phyloP scores from a whole-genome alignment of 1,139 yeast genomes.

The Zygosaccharomyces sapae region DNA sequence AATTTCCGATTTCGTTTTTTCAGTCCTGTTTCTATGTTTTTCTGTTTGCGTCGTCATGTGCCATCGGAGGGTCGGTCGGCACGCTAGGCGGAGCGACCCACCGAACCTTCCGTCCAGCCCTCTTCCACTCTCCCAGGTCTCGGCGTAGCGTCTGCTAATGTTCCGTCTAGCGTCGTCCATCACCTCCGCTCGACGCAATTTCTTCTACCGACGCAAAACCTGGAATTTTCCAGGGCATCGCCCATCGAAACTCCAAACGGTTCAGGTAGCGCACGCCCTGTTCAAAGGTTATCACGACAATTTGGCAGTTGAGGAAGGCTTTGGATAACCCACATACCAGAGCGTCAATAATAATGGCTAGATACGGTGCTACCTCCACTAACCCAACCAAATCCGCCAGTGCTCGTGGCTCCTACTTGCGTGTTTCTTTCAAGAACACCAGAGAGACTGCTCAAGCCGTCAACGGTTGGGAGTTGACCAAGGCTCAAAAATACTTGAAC shows the following conservation, averaged over 20 bases:
- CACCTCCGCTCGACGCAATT: not conserved
- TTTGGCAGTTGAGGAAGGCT: not conserved
- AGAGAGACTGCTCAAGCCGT: slow-evolving; percentile 99
- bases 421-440: slow-evolving; percentile 99
- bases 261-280: slow-evolving; percentile 5
- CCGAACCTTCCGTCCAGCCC: not conserved
- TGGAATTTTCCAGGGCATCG: slow-evolving; percentile 6
- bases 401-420: slow-evolving; percentile 98
- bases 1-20: too few species aligned
- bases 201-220: slow-evolving; percentile 1
- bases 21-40: too few species aligned
- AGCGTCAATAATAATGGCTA: slow-evolving; percentile 52
- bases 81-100: too few species aligned
- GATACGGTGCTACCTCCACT: slow-evolving; percentile 98
- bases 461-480: slow-evolving; percentile 95
- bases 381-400: slow-evolving; percentile 99
- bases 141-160: not conserved
- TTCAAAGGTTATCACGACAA: not conserved
- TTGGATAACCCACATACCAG: slow-evolving; percentile 1
- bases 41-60: slow-evolving; percentile 3
- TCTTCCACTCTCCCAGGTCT: not conserved
- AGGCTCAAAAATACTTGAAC: slow-evolving; percentile 92
- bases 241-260: slow-evolving; percentile 8
- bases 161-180: not conserved
- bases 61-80: too few species aligned